Evolutionary conservation across 441 rosid species (phyloP), one percentile per base, ranked within the genome.

Genomic region (Gossypium trilobum): DNA sequence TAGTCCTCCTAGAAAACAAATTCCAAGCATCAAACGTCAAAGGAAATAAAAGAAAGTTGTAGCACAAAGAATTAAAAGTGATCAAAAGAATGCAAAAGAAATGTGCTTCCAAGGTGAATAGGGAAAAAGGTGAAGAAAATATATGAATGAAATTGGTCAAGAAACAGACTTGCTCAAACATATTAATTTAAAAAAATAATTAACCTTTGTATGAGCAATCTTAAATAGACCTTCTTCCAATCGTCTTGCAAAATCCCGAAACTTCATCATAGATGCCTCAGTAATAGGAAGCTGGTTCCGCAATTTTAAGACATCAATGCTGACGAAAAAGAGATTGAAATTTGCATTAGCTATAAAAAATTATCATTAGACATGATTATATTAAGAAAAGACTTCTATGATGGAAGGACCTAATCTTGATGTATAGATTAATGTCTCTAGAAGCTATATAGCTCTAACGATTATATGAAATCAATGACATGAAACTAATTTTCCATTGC

Each of bases 221-320:
- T 85, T 93, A 77, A 91, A 92, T 19, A 96, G 80, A 66, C 97
- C 95, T 75, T 93, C 97, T 80, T 96, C 99, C 68, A 93, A 79
- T 62, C 99, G 96, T 82, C 84, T 96, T 61, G 91, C 89, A 64
- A 92, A 75, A 76, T 89, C 97, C 83, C 51, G 86, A 56, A 78
- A 81, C 86, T 68, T 96, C 31, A 77, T 80, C 78, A 82, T 82
- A 74, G 86, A 84, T 69, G 70, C 59, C 0, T 92, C 97, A 72
- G 54, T 36, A 14, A 39, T 71, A 82, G 77, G 85, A 78, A 67
- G 84, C 84, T 23, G 83, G 56, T 89, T 88, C 78, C 89, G 86
- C 76, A 84, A 87, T 77, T 82, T 74, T 71, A 96, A 83, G 65
- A 88, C 80, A 4, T 31, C 54, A 76, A 76, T 82, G 74, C 98